Percentiles rank a stretch among this genome's conserved stretches.
Evolutionary conservation across 2,329 filamentous ascomycete species (phyloP).

Genomic region (Xylaria sp.): DNA sequence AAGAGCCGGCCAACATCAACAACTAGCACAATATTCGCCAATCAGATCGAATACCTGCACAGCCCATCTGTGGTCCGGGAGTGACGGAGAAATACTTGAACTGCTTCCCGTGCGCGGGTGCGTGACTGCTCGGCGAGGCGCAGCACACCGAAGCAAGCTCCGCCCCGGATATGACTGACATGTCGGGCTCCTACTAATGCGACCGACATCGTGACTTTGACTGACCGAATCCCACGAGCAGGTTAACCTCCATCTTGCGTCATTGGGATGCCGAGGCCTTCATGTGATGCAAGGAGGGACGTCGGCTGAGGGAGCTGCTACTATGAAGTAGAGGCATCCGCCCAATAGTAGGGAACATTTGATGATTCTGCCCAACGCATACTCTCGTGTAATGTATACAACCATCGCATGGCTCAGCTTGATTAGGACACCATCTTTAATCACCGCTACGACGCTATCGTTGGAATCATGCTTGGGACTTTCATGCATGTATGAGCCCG

Average conservation of each 20-base stretch:
- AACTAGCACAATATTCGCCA: not conserved
- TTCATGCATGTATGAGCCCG: not conserved
- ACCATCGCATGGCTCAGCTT: not conserved
- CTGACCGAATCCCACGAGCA: not conserved
- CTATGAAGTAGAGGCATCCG: too few relatives aligned
- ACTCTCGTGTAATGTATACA: not conserved
- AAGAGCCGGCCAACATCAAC: not conserved
- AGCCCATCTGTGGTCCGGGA: too few relatives aligned
- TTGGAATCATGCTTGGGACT: not conserved
- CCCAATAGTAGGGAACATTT: too few relatives aligned
- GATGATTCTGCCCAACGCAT: too few relatives aligned
- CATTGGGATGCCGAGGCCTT: not conserved
- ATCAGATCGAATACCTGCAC: too few relatives aligned
- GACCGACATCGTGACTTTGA: not conserved
- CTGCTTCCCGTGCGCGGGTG: not conserved
- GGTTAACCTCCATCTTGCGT: not conserved
- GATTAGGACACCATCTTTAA: not conserved
- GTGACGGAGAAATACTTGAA: not conserved
- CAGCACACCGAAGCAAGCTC: slow-evolving; percentile 19
- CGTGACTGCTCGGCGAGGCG: slow-evolving; percentile 16
- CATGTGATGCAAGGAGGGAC: not conserved
- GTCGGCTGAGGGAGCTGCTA: not conserved
- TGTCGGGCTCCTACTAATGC: not conserved
- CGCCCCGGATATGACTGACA: slow-evolving; percentile 6
- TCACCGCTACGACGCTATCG: not conserved